phyloP scores from a whole-genome alignment of 352 stramenopile genomes.

The Phytophthora hibernalis region DNA sequence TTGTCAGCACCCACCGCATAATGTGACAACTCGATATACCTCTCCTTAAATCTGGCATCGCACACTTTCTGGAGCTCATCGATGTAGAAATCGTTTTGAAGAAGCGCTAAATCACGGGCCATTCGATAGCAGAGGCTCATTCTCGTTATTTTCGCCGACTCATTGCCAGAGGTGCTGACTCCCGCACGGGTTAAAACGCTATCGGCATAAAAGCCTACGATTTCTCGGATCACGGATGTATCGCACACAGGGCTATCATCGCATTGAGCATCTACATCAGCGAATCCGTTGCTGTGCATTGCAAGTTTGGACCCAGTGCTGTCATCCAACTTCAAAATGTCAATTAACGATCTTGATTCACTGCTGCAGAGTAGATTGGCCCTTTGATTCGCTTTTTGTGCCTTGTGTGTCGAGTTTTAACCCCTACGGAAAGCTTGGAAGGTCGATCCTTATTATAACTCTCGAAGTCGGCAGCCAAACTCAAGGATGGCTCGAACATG shows the following conservation, averaged over 20 bases:
- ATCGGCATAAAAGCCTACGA: conserved; percentile 28
- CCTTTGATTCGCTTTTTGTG: conserved; percentile 25
- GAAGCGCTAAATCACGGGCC: conserved; percentile 57
- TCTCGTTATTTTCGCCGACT: conserved; percentile 7
- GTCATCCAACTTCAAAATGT: conserved; percentile 29
- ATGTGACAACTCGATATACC: conserved; percentile 2
- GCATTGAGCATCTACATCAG: neutral
- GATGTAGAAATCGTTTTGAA: conserved; percentile 67
- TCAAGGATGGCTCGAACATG: conserved; percentile 10
- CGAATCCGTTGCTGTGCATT: neutral
- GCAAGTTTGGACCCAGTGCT: neutral
- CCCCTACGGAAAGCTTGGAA: neutral
- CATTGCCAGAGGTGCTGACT: neutral
- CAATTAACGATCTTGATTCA: conserved; percentile 22
- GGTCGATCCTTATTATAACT: neutral
- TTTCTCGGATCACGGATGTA: conserved; percentile 16
- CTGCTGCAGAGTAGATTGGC: conserved; percentile 9
- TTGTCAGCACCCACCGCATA: neutral
- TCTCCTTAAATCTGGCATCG: conserved; percentile 11
- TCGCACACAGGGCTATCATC: conserved; percentile 10
- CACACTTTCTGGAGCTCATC: conserved; percentile 49
- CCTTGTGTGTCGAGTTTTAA: conserved; percentile 3
- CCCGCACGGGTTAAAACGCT: neutral
- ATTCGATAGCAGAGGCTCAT: conserved; percentile 46
- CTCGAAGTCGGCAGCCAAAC: conserved; percentile 2